phyloP scores from a whole-genome alignment of 1,284 basidiomycete species.

The Termitomyces sp. region DNA sequence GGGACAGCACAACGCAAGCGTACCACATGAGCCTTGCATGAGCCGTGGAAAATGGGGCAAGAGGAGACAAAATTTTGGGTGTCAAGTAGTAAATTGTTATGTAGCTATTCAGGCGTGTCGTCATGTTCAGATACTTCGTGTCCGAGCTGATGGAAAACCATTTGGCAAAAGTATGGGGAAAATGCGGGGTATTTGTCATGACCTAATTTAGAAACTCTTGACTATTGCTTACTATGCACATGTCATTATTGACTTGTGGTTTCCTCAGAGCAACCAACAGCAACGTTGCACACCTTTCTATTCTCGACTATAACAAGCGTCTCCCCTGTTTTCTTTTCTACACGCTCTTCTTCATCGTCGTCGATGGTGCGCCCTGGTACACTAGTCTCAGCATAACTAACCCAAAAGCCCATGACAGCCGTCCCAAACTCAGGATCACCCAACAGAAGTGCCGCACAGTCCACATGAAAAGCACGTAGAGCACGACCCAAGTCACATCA shows the following conservation, averaged over 20 bases:
- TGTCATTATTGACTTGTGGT: neutral
- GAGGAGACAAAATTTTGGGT: neutral
- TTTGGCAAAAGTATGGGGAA: slow-evolving; percentile 9
- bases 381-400: neutral
- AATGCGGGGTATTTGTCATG: slow-evolving; percentile 23
- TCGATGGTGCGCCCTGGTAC: slow-evolving; percentile 9
- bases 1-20: neutral
- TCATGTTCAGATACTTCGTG: neutral
- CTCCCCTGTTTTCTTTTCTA: neutral
- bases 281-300: neutral
- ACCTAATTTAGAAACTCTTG: slow-evolving; percentile 4
- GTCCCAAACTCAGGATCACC: slow-evolving; percentile 26
- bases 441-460: slow-evolving; percentile 21
- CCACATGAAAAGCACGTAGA: slow-evolving; percentile 20
- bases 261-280: neutral
- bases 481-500: slow-evolving; percentile 18
- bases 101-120: neutral
- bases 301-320: neutral
- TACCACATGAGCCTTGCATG: too few relatives aligned
- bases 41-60: neutral
- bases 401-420: slow-evolving; percentile 20
- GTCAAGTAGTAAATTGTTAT: neutral
- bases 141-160: neutral
- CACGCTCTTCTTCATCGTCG: neutral
- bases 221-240: slow-evolving; percentile 3